Base-by-base conservation (phyloP, 2,329 filamentous ascomycete genomes). In the Pseudocercospora eumusae region DNA sequence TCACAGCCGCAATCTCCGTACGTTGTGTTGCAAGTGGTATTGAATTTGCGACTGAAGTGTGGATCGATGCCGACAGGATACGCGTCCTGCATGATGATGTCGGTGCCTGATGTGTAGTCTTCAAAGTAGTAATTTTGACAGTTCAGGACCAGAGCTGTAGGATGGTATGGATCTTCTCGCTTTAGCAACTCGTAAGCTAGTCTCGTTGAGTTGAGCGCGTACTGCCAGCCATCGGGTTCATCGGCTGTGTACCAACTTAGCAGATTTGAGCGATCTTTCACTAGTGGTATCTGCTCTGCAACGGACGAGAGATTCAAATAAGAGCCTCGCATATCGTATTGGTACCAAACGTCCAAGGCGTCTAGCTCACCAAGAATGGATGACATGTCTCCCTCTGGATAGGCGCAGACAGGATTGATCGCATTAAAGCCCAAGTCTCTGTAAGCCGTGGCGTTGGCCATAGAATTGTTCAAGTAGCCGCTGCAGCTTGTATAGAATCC, bases 1-100 rank as follows among this genome's bases (percentile, higher is more conserved):
- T 88, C 86, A 72, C 86, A 88, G 8, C 85, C 86, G 74, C 85
- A 87, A 74, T 84, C 82, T 64, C 85, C 85, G 57, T 86, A 83
- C 0, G 85, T 87, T 2, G 74, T 63, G 72, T 87, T 88, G 71
- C 83, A 86, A 0, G 74, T 72, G 0, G 85, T 88, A 61, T 79
- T 77, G 78, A 84, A 88, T 3, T 74, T 74, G 45, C 80, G 80
- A 8, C 80, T 84, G 66, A 77, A 84, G 2, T 78, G 82, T 4
- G 79, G 74, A 73, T 86, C 85, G 66, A 83, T 82, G 28, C 80
- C 83, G 63, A 88, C 79, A 0, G 85, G 85, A 70, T 88, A 88
- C 0, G 81, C 80, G 67, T 88, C 85, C 28, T 80, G 79, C 77
- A 87, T 83, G 64, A 88, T 73, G 65, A 87, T 82, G 69, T 88